Base-by-base conservation (phyloP, 1,139 yeast genomes). In the Geotrichum bryndzae region DNA sequence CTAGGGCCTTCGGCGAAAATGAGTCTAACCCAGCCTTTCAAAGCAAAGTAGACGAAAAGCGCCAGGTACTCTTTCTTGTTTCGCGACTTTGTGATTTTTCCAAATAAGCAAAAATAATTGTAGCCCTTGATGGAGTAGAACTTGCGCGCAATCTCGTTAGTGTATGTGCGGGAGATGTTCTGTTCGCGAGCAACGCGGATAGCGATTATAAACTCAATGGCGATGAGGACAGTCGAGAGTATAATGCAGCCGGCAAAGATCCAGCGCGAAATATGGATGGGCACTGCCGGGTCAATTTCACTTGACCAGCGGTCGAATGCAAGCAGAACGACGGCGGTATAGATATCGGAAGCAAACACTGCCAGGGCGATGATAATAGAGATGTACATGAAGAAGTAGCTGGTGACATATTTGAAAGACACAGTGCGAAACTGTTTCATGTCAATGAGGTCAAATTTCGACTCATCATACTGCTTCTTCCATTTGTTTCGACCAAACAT, bases 1-100 rank as follows among this genome's bases (percentile, higher is more conserved):
- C 97, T 82, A n/a, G 97, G 97, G 5, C 92, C 82, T 68, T 90
- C 96, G 0, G 96, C 92, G 54, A 88, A 77, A 23, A 88, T 68
- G 46, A 88, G 78, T 63, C 83, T 83, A 18, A 85, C 72, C 71
- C 94, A 89, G 57, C 82, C 81, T 66, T 85, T 85, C 61, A 89
- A 74, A 63, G 89, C 87, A 69, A 83, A 84, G 72, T 84, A 89
- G 3, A 86, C 81, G 68, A 83, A 83, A 66, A 90, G 83, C 25
- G 90, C 83, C 58, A 86, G 74, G 80, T 86, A 85, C 69, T 89
- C 96, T 67, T 83, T 83, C 57, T 81, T 80, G 45, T 82, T 83
- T 52, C 76, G 71, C 45, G 90, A 88, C 56, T 81, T 82, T 57
- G 90, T 84, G 59, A 90, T 85, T 67, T 82, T 81, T 66, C 85